Evolutionary conservation across 1,284 basidiomycete genomes (phyloP).

Genomic region (Cerrena zonata): DNA sequence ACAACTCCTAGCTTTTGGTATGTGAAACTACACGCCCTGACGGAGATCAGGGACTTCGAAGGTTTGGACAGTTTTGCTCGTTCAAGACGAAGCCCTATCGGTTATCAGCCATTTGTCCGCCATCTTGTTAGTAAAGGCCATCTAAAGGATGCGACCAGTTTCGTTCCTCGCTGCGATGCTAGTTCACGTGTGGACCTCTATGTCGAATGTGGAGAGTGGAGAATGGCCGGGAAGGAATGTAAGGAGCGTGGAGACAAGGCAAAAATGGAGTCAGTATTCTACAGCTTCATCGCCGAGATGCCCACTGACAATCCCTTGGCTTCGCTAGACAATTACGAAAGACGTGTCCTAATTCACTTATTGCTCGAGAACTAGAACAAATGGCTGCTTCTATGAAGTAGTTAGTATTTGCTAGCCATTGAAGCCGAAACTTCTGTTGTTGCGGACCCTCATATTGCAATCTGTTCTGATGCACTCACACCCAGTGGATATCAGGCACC

Average conservation of each 20-base stretch:
- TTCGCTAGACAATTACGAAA: constrained; percentile 56
- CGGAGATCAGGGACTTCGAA: constrained; percentile 76
- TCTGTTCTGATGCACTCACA: too few species aligned
- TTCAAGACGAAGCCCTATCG: constrained; percentile 87
- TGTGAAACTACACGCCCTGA: constrained; percentile 79
- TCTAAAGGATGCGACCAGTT: constrained; percentile 66
- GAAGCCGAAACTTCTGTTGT: too few species aligned
- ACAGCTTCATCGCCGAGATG: neutral
- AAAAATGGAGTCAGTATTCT: constrained; percentile 73
- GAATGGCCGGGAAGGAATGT: constrained; percentile 78
- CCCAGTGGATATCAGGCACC: too few species aligned
- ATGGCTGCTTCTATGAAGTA: constrained; percentile 63
- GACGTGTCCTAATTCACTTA: constrained; percentile 71
- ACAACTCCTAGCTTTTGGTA: constrained; percentile 78
- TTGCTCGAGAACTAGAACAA: constrained; percentile 73
- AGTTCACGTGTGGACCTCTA: constrained; percentile 81
- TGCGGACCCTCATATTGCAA: too few species aligned
- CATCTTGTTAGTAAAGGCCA: constrained; percentile 71
- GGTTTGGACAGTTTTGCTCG: constrained; percentile 78
- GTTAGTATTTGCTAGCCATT: too few species aligned
- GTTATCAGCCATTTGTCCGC: constrained; percentile 88
- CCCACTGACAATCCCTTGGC: neutral
- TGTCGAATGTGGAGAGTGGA: constrained; percentile 84
- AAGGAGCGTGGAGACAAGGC: constrained; percentile 80
- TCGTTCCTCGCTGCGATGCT: constrained; percentile 78